Base-by-base conservation (phyloP, 768 basidiomycete genomes). In the Kwoniella sp. region DNA sequence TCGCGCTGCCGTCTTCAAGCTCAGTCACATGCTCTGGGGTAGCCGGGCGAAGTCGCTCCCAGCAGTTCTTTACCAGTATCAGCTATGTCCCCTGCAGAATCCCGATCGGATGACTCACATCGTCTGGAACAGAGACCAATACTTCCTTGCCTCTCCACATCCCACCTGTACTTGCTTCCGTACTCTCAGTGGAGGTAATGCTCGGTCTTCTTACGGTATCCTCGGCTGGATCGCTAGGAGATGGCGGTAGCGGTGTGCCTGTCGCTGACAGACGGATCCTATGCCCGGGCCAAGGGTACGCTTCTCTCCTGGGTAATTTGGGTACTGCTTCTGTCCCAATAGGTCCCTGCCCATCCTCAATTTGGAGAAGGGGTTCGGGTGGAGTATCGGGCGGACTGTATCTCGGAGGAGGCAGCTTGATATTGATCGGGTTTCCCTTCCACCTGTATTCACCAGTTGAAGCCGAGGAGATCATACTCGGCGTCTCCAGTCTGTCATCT, bases 71-170 rank as follows among this genome's bases (percentile, higher is more conserved):
- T n/a, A 50, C 29, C 26, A 22, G 9, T 11, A 41, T 64, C 51
- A 61, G 47, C 47, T 34, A 17, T 31, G 13, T 26, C 15, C 1
- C 2, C 4, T 58, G 11, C 3, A 23, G 15, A 13, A 52, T 38
- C 37, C 20, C 8, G 37, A 25, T 38, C n/a, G 50, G 60, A 31
- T 30, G 45, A 56, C 61, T 50, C 22, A 63, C 67, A 31, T 56
- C 23, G 12, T 56, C 52, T 22, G 67, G 61, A n/a, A 68, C 28
- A 20, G 57, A 48, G n/a, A 68, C 58, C 22, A 55, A 22, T 17
- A 68, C 58, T 41, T 58, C 29, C 37, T 55, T 68, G 4, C 62
- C 67, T 15, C 57, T 64, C 67, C 67, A 63, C 22, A 37, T 56
- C 4, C 61, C 26, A 58, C 25, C 56, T 23, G 12, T 8, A 9